Evolutionary conservation across 352 stramenopile genomes (phyloP).

Genomic region (Saprolegnia parasitica): DNA sequence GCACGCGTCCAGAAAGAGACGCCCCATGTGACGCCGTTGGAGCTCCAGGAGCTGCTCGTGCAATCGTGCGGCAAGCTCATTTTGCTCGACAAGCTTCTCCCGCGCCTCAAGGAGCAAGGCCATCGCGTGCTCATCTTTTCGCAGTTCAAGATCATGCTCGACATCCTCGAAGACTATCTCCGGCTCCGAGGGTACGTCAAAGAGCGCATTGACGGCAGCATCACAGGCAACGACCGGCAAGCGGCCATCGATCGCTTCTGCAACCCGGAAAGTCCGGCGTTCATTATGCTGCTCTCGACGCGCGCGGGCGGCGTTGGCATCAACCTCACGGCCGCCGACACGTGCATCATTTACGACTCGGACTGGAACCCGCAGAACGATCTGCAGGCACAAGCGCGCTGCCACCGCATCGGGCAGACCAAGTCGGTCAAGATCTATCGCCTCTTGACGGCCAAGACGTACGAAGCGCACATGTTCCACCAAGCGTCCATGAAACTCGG

Average conservation of each 20-base stretch:
- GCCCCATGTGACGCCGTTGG: constrained; percentile 45
- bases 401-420: constrained; percentile 90
- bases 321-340: constrained; percentile 92
- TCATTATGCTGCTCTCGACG: constrained; percentile 98
- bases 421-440: constrained; percentile 93
- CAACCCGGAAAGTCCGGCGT: constrained; percentile 61
- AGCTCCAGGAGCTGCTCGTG: constrained; percentile 88
- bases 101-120: constrained; percentile 91
- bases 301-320: constrained; percentile 97
- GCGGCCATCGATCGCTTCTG: constrained; percentile 90
- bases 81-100: constrained; percentile 98
- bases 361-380: constrained; percentile 99
- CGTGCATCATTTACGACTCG: constrained; percentile 94
- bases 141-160: constrained; percentile 99
- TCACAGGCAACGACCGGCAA: constrained; percentile 95
- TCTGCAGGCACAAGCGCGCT: constrained; percentile 88
- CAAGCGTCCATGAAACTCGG: constrained; percentile 89
- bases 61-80: constrained; percentile 96
- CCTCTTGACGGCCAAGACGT: constrained; percentile 88
- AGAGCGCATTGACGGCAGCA: constrained; percentile 98
- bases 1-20: constrained; percentile 42
- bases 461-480: constrained; percentile 93
- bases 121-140: constrained; percentile 99
- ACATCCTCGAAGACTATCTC: constrained; percentile 99
- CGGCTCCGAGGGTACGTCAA: constrained; percentile 86